Base-by-base conservation (phyloP, 208 protist genomes). In the Acanthamoeba castellanii region DNA sequence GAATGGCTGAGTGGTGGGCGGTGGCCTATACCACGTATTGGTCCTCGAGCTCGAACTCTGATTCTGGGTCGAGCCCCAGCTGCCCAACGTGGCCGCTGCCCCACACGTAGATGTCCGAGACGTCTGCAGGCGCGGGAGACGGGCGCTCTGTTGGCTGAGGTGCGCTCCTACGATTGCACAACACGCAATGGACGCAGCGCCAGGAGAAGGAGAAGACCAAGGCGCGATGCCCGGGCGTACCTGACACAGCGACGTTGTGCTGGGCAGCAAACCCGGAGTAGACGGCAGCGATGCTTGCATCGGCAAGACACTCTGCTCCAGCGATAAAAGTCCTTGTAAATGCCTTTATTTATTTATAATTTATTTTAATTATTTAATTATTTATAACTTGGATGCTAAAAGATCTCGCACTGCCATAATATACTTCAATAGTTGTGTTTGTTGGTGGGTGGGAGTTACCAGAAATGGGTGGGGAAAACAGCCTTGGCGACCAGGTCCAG, bases 51-150 rank as follows among this genome's bases (percentile, higher is more conserved):
- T n/a, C 32, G 74, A 84, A 55, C 74, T 84, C 74, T 0, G 20
- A 0, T 27, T 84, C 74, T 25, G 45, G 20, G 25, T 50, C 74
- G 45, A 84, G 74, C 14, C 74, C 37, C 42, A 84, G 74, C 74
- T 84, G 74, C 8, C 74, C 74, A 0, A 50, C 52, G 74, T 30
- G 3, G 20, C 74, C 74, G 7, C 42, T 7, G 74, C 74, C 74
- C 74, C 74, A 84, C 9, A 50, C 74, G 45, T 84, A 84, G 74
- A 84, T 45, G 42, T 84, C 74, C 22, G 74, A 84, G 22, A 55
- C 74, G 9, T 84, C 74, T 84, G 42, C 25, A 30, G 3, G 59
- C 45, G 45, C 7, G 45, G 45, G 45, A 47, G 45, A 47, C 45
- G 45, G 8, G 8, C 7, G 8, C 45, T 47, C 2, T 47, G 45